These are phyloP conservation scores for Hypoxylon sp. DNA, from an alignment of 2,329 filamentous ascomycete genomes.

Conservation along the genomic window DNA sequence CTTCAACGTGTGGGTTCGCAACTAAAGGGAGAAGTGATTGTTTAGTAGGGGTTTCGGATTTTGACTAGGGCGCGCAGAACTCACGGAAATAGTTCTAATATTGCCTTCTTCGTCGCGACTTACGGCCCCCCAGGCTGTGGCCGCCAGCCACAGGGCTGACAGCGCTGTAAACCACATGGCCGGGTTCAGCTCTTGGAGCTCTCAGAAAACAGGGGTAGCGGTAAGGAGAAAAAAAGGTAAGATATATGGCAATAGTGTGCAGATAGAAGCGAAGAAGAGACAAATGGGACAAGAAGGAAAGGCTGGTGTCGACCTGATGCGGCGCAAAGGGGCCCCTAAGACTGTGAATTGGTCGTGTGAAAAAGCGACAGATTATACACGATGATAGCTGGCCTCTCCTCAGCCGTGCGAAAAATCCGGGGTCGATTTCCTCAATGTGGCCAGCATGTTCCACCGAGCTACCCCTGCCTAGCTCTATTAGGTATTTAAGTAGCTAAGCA, in stretches of 20 bases:
- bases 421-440: conserved; percentile 45
- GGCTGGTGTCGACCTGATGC: conserved; percentile 37
- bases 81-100: conserved; percentile 76
- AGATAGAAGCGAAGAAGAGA: conserved; percentile 42
- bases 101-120: conserved; percentile 64
- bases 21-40: conserved; percentile 62
- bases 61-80: conserved; percentile 51
- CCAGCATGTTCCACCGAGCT: conserved; percentile 47
- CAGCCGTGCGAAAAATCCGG: conserved; percentile 47
- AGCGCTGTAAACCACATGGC: conserved; percentile 54
- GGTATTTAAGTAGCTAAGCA: conserved; percentile 8
- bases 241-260: conserved; percentile 30
- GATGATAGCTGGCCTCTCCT: conserved; percentile 54
- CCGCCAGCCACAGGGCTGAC: conserved; percentile 56
- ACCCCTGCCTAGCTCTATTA: conserved; percentile 44
- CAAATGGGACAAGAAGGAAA: conserved; percentile 38
- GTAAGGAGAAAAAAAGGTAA: conserved; percentile 21
- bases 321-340: conserved; percentile 38
- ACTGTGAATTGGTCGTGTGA: conserved; percentile 37
- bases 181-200: conserved; percentile 27
- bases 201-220: conserved; percentile 20
- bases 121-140: conserved; percentile 58
- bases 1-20: conserved; percentile 87
- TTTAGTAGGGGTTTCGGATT: conserved; percentile 31
- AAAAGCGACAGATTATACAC: conserved; percentile 28